Percentiles rank a stretch among this genome's conserved stretches.
phyloP scores from a whole-genome alignment of 768 basidiomycete genomes.

The Rhodotorula diobovata region DNA sequence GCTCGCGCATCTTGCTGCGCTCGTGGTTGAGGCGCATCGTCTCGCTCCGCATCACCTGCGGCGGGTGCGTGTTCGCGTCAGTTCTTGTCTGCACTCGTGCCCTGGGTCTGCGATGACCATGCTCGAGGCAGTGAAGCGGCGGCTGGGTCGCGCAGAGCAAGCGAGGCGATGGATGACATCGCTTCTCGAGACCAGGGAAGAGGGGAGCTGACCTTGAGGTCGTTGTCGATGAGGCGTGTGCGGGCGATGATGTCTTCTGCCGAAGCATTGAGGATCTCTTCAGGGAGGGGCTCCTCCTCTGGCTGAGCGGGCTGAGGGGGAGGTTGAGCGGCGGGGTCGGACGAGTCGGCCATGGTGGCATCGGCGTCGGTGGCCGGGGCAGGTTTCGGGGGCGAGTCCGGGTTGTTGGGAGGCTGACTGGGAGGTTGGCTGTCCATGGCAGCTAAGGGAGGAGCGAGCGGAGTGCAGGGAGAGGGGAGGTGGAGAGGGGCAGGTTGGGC shows the following conservation, averaged over 20 bases:
- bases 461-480: not conserved
- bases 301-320: not conserved
- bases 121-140: no score
- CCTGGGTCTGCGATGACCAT: no score
- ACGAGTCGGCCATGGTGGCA: constrained; percentile 23
- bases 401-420: not conserved
- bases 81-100: no score
- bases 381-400: not conserved
- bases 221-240: constrained; percentile 90
- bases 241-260: constrained; percentile 85
- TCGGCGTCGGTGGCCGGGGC: not conserved
- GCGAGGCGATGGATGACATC: no score
- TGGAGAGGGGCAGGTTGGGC: not conserved
- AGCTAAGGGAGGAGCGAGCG: not conserved
- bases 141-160: no score
- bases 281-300: constrained; percentile 78
- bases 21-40: constrained; percentile 86
- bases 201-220: constrained; percentile 67
- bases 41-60: constrained; percentile 93
- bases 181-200: not conserved
- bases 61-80: not conserved
- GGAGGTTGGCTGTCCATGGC: constrained; percentile 11
- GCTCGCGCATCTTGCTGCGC: constrained; percentile 93
- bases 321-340: not conserved
- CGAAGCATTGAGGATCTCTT: constrained; percentile 69